Evolutionary conservation across 768 basidiomycete genomes (phyloP), one percentile per base, ranked within the genome.

Genomic region (Scleroderma citrinum): DNA sequence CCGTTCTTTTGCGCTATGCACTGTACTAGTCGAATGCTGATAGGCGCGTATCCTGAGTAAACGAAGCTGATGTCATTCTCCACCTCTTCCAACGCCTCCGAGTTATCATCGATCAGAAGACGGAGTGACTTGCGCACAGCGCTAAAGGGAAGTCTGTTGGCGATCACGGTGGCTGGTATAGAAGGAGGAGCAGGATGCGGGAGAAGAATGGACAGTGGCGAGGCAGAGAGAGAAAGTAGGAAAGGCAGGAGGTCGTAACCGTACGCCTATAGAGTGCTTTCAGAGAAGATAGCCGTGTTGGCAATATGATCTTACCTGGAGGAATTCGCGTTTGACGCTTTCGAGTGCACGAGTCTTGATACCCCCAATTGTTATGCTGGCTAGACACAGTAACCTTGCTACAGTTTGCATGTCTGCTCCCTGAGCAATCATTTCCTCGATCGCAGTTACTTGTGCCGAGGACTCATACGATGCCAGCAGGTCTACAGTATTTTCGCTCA

Each of bases 61-160:
- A 92, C 89, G 64, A 89, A 98, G 52, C 89, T 85, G 65, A 97
- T 90, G 66, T 99, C 96, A 61, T 91, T 91, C 61, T 96, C 92
- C 30, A 87, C 76, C 60, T 88, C 87, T 52, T 87, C 87, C 24
- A 85, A 67, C 8, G 80, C 81, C 57, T 90, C 87, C 41, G 78
- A 76, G 52, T 72, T 82, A 52, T 93, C 91, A 56, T 98, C 95
- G 59, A 96, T 91, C 14, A 98, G 75, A n/a, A 98, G 78, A 24
- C 92, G 83, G 7, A 98, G 76, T 0, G 85, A 81, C 67, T 94
- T 95, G 42, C 94, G 81, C 21, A 94, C 68, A 7, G 73, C 50
- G 8, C 75, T 59, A 65, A 87, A 97, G 2, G 91, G 85, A 48
- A 83, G 82, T 69, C 85, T 93, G 32, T 67, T 61, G 10, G 69